Base-by-base conservation (phyloP, 768 basidiomycete species). In the Gautieria morchelliformis region DNA sequence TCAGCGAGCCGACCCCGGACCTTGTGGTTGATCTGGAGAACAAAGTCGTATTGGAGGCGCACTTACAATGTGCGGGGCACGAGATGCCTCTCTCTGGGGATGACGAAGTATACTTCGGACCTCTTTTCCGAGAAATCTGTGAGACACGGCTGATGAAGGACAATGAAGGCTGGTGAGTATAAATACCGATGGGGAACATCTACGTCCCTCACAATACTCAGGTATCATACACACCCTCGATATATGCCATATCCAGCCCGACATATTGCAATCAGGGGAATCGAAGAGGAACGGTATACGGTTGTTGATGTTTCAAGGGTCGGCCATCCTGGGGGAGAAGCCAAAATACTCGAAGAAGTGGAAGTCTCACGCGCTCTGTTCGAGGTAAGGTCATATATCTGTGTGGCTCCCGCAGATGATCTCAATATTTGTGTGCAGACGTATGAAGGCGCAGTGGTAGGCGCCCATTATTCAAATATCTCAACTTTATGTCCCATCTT, bases 381-480 rank as follows among this genome's bases (percentile, higher is more conserved):
- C 62, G 93, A 94, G 68, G 71, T 89, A 41, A 22, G 59, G 3
- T 27, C 27, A 27, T 50, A 15, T 48, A 11, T 45, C 4, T 44
- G 47, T 22, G 12, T 58, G n/a, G 11, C 24, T 12, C 20, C 19
- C 39, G 14, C 46, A 17, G 35, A 51, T 30, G 1, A 45, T 40
- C 32, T 44, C 20, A 24, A 3, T 12, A 6, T 27, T n/a, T 54
- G 5, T 35, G 3, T 32, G 41, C 42, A 64, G 65, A 62, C 60
- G 9, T 95, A 93, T 63, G 91, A 93, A 70, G 93, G 92, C 12
- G 91, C 84, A 4, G 83, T 94, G 60, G 88, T 89, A 68, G 61
- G 75, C 73, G 2, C 12, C 27, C 19, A 63, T 39, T 10, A 57
- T 40, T 44, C 50, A 19, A 30, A 44, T 32, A 22, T 11, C 17